These are phyloP conservation scores for Tagetes erecta DNA, from an alignment of 129 eudicot genomes.

Conservation along the genomic window DNA sequence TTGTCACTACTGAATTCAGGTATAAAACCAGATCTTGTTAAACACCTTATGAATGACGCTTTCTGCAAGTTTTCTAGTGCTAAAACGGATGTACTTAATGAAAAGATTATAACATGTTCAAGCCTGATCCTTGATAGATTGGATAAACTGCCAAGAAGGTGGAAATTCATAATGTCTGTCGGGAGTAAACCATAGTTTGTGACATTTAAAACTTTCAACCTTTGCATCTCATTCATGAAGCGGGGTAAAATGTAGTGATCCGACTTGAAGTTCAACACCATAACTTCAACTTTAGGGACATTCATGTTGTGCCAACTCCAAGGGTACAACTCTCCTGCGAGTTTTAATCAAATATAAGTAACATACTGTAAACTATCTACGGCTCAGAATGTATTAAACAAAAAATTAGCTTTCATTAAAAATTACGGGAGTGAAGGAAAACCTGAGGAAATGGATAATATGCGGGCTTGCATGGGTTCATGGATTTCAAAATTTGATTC, in stretches of 20 bases:
- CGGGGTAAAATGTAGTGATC: conserved; percentile 40
- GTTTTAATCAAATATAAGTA: background rate
- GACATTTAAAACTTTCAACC: conserved; percentile 42
- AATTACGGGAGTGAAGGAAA: background rate
- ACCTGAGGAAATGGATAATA: conserved; percentile 55
- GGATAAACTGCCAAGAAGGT: conserved; percentile 24
- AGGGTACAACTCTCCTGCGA: conserved; percentile 42
- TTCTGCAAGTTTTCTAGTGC: conserved; percentile 36
- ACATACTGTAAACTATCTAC: background rate
- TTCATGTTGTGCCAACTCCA: conserved; percentile 41
- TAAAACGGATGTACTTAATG: conserved; percentile 21
- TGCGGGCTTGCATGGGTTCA: conserved; percentile 35
- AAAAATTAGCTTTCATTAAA: background rate
- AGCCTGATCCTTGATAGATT: conserved; percentile 44
- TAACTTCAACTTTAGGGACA: conserved; percentile 41
- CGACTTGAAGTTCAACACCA: conserved; percentile 43
- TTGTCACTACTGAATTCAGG: background rate
- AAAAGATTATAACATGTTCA: conserved; percentile 38
- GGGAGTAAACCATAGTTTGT: conserved; percentile 46
- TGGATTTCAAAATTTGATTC: conserved; percentile 8
- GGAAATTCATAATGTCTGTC: conserved; percentile 23
- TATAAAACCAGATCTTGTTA: conserved; percentile 34
- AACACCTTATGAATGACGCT: conserved; percentile 43
- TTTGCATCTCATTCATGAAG: conserved; percentile 36
- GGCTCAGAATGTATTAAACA: background rate